phyloP scores from a whole-genome alignment of 768 basidiomycete genomes.

The Trametes maxima region DNA sequence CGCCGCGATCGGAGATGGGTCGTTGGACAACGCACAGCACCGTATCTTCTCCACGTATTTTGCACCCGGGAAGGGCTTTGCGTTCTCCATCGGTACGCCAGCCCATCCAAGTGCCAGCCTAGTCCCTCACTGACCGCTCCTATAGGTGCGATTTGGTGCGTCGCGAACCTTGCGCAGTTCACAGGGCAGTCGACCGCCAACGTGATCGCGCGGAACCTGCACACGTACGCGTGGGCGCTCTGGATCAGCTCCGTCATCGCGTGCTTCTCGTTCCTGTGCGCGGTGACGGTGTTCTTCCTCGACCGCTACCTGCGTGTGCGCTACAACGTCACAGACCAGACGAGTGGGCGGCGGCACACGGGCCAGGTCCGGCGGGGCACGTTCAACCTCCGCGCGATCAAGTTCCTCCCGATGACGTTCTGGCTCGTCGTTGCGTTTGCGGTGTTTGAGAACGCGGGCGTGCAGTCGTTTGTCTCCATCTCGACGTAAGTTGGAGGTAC shows the following conservation, averaged over 20 bases:
- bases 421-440: conserved; percentile 46
- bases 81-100: conserved; percentile 37
- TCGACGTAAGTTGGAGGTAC: conserved; percentile 36
- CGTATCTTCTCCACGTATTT: conserved; percentile 48
- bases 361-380: conserved; percentile 29
- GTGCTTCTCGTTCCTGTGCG: conserved; percentile 42
- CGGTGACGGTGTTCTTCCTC: conserved; percentile 39
- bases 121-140: not conserved
- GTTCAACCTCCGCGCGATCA: conserved; percentile 38
- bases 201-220: conserved; percentile 40
- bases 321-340: conserved; percentile 42
- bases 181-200: conserved; percentile 46
- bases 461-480: conserved; percentile 46
- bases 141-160: conserved; percentile 40
- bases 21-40: conserved; percentile 46
- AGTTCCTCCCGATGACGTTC: conserved; percentile 41
- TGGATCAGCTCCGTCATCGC: conserved; percentile 45
- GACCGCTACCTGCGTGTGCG: conserved; percentile 39
- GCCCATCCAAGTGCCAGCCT: too few relatives aligned
- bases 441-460: conserved; percentile 46
- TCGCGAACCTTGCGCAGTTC: conserved; percentile 45
- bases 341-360: conserved; percentile 34
- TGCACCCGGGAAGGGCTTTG: conserved; percentile 44
- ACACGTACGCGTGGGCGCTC: conserved; percentile 44
- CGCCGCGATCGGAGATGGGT: conserved; percentile 44